These are phyloP conservation scores for Penicillium sp. DNA, from an alignment of 2,329 filamentous ascomycete genomes.

Conservation along the genomic window DNA sequence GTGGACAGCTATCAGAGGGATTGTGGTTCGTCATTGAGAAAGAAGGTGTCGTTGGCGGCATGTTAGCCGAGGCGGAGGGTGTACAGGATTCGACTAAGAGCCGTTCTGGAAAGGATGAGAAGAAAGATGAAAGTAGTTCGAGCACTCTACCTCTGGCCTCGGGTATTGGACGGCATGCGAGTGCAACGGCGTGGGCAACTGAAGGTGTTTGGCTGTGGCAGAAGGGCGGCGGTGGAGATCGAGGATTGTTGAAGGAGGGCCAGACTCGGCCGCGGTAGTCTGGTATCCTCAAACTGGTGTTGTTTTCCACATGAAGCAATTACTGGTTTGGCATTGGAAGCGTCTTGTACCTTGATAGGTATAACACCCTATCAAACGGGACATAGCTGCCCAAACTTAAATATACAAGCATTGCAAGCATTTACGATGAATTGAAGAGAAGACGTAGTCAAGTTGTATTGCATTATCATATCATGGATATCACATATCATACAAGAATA, in stretches of 20 bases:
- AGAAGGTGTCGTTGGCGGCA: constrained; percentile 70
- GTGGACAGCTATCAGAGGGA: constrained; percentile 67
- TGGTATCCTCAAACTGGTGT: neutral
- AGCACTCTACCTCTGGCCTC: constrained; percentile 16
- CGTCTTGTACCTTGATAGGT: neutral
- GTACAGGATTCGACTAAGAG: constrained; percentile 41
- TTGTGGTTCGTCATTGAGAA: constrained; percentile 80
- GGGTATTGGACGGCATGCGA: constrained; percentile 61
- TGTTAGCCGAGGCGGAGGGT: constrained; percentile 70
- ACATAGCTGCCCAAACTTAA: neutral
- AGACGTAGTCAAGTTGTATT: neutral
- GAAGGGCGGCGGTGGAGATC: constrained; percentile 59
- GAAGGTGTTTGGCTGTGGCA: constrained; percentile 89
- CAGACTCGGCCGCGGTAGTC: constrained; percentile 28
- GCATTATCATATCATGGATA: constrained; percentile 17
- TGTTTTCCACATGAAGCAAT: neutral
- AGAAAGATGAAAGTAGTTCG: constrained; percentile 1
- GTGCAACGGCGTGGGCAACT: constrained; percentile 77
- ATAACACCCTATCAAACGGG: neutral
- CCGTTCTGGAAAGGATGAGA: constrained; percentile 1
- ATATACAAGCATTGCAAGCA: neutral
- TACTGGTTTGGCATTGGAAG: neutral
- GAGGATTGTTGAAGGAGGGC: constrained; percentile 39
- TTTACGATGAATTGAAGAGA: neutral
- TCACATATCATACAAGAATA: constrained; percentile 14